phyloP scores from a whole-genome alignment of 2,329 filamentous ascomycete genomes.

The Camillea tinctor region DNA sequence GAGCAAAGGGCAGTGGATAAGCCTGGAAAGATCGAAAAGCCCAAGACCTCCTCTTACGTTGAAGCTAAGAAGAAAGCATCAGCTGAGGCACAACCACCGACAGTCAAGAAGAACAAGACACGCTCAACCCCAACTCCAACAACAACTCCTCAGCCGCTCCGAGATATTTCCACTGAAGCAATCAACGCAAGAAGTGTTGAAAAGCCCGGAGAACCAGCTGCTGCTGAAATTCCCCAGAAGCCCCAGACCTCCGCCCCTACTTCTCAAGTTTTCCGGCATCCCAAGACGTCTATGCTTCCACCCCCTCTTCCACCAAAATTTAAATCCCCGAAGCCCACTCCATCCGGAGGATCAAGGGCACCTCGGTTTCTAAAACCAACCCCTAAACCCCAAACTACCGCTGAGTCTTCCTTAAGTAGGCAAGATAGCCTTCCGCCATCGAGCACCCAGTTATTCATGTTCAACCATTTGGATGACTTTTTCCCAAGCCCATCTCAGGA shows the following conservation, averaged over 20 bases:
- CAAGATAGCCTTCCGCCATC: constrained; percentile 29
- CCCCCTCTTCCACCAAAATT: constrained; percentile 28
- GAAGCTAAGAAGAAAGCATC: neutral
- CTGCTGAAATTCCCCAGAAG: neutral
- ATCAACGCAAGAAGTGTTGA: constrained; percentile 9
- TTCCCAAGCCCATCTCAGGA: constrained; percentile 58
- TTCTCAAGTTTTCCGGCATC: constrained; percentile 13
- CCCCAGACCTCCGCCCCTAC: constrained; percentile 4
- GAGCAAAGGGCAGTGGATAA: neutral
- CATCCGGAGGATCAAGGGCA: constrained; percentile 6
- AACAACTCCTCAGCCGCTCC: constrained; percentile 11
- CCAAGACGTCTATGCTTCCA: constrained; percentile 25
- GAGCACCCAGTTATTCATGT: constrained; percentile 54
- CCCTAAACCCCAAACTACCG: constrained; percentile 3
- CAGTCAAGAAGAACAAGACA: constrained; percentile 9
- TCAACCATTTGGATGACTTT: constrained; percentile 49
- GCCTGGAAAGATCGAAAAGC: neutral
- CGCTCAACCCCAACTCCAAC: constrained; percentile 5
- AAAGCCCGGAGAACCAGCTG: neutral
- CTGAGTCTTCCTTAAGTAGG: constrained; percentile 1
- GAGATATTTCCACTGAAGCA: constrained; percentile 4
- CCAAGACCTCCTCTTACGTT: neutral
- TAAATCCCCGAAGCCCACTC: constrained; percentile 9
- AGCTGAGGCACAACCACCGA: constrained; percentile 3
- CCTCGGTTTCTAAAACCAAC: constrained; percentile 22